Base-by-base conservation (phyloP, 2,329 filamentous ascomycete genomes). In the Diaporthe batatas region DNA sequence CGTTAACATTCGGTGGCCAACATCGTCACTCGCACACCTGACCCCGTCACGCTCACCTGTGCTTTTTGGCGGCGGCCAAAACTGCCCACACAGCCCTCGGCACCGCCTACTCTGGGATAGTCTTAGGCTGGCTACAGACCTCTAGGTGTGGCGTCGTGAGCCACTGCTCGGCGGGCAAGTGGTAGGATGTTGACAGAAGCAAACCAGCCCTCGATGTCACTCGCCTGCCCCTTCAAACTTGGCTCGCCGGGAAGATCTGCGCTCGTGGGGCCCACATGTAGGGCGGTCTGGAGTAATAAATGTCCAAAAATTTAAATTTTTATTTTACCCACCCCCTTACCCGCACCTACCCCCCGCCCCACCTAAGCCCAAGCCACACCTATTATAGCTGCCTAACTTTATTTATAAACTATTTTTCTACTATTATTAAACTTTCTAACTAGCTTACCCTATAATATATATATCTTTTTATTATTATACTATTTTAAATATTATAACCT, bases 181-280 rank as follows among this genome's bases (percentile, higher is more conserved):
- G 62, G 62, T 65, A 65, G 51, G 62, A 36, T 65, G 44, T 36
- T 65, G 62, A 65, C 62, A 65, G 21, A 6, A 51, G 18, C 29
- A 51, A 25, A 23, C 62, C 62, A 49, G 62, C 42, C 11, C 25
- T n/a, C 11, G 21, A 11, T 36, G 44, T 65, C 21, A 36, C 62
- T 51, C 44, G 62, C 62, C 44, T 51, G 62, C 67, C 21, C n/a
- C 55, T 65, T 51, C 44, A 34, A 23, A 44, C 62, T 65, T 67
- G 62, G 39, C 18, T 6, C 32, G 32, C 54, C 70, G 70, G 57
- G 44, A 64, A 58, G 73, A 74, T 74, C 73, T 74, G 51, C 73
- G 47, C 23, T 68, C 55, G 18, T 53, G 23, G 29, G 70, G 44
- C 70, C 73, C 73, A 72, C 70, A n/a, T n/a, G n/a, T n/a, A n/a